Evolutionary conservation across 305 asterid species (phyloP), one percentile per base, ranked within the genome.

Genomic region (Plantago coronopus): DNA sequence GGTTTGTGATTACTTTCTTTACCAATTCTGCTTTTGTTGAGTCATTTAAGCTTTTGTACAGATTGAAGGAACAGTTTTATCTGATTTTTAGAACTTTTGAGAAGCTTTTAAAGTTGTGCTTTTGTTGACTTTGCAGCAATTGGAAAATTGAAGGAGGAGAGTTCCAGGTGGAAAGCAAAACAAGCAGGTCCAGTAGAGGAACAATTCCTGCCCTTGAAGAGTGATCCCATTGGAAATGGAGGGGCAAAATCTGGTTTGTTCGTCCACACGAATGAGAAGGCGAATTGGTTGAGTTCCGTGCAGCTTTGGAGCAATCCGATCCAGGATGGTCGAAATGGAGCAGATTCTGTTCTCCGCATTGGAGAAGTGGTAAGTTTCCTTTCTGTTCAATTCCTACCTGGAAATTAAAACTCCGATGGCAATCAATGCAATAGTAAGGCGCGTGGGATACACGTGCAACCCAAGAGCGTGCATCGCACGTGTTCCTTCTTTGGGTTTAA

Each of bases 231-330:
- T 21, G 66, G 48, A 5, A 51, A 46, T 18, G 66, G 37, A 68
- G 71, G 78, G 78, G 66, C 54, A 55, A 69, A 78, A 76, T 7
- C n/a, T n/a, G n/a, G 4, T 75, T 75, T 80, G 62, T 59, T 29
- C 18, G 78, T 9, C 11, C 40, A 78, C 50, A 5, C 45, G 15
- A 51, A 12, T 56, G 89, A 85, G 27, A 81, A 74, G 77, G 79
- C 68, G 59, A 69, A 64, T 0, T 85, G 91, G 91, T 66, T 81
- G 89, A 79, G 79, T 59, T 69, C 82, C 56, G 87, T 60, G 37
- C 83, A 76, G 65, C 79, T 87, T 0, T 85, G 96, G 94, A 79
- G 61, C 71, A 70, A 75, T 19, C 80, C 87, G 0, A 22, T 77
- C 16, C 76, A 76, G 0, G 74, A 50, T 57, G 87, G 12, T 34